A percentile compares a stretch with the other conserved stretches of the same genome.
These are phyloP conservation scores for Plectosphaerella sp. DNA, from an alignment of 2,329 filamentous ascomycete species.

Conservation along the genomic window DNA sequence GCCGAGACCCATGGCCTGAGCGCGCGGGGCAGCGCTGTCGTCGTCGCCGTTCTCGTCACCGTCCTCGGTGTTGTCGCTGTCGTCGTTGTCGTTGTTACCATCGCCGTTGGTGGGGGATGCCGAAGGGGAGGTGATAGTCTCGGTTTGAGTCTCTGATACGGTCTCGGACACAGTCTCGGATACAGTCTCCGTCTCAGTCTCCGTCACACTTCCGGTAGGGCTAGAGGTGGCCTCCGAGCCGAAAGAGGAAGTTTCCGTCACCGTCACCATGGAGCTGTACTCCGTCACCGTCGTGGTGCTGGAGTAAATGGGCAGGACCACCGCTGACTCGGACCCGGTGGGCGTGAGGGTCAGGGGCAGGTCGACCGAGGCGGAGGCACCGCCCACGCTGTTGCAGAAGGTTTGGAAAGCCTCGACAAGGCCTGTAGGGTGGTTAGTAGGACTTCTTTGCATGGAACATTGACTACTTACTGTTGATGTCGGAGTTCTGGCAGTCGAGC, in stretches of 20 bases:
- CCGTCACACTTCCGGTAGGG: neutral
- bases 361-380: neutral
- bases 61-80: neutral
- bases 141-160: neutral
- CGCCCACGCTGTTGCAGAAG: neutral
- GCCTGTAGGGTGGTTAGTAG: neutral
- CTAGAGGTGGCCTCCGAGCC: too few relatives aligned
- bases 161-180: neutral
- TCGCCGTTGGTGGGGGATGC: neutral
- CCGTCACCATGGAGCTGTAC: too few relatives aligned
- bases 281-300: too few relatives aligned
- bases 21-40: neutral
- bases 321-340: neutral
- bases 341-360: neutral
- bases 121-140: neutral
- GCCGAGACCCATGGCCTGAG: neutral
- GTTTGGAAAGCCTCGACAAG: neutral
- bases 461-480: neutral
- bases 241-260: too few relatives aligned
- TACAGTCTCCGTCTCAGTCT: neutral
- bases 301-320: too few relatives aligned
- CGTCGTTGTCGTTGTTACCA: neutral
- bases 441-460: neutral
- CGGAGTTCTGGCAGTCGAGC: neutral
- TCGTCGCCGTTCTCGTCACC: neutral